Evolutionary conservation across 2,329 filamentous ascomycete genomes (phyloP).

Genomic region (Emmonsiellopsis sp.): DNA sequence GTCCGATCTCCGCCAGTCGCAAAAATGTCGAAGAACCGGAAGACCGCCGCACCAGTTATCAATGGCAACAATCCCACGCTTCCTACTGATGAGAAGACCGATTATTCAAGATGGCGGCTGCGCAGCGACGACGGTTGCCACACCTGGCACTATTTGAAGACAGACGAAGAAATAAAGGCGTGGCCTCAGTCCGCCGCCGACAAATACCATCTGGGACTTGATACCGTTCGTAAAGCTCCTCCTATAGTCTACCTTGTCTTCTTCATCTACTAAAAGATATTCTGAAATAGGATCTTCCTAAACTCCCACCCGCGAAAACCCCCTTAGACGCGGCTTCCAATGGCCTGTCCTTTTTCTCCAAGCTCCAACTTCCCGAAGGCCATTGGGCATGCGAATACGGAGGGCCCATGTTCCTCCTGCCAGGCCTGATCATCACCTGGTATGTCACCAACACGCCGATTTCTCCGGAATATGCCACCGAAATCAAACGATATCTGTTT

Average conservation of each 20-base stretch:
- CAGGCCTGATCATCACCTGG: constrained; percentile 75
- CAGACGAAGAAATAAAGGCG: constrained; percentile 58
- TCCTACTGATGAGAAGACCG: constrained; percentile 49
- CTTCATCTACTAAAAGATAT: background rate
- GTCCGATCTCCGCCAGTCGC: background rate
- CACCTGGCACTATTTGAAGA: constrained; percentile 83
- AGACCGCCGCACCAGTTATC: constrained; percentile 8
- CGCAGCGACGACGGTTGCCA: constrained; percentile 74
- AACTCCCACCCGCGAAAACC: constrained; percentile 59
- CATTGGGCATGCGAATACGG: constrained; percentile 98
- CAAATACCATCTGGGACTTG: constrained; percentile 75
- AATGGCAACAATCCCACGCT: constrained; percentile 19
- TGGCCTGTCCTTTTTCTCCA: constrained; percentile 77
- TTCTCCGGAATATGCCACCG: constrained; percentile 66
- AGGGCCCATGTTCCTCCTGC: constrained; percentile 90
- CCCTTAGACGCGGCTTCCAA: constrained; percentile 73
- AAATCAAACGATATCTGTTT: constrained; percentile 88
- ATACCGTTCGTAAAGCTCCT: constrained; percentile 50
- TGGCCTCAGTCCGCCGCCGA: constrained; percentile 90
- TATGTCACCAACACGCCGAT: constrained; percentile 85
- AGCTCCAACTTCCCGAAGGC: constrained; percentile 77
- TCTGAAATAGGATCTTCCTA: constrained; percentile 56
- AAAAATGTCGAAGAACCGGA: constrained; percentile 14
- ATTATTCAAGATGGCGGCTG: constrained; percentile 75
- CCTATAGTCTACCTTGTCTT: background rate